Base-by-base conservation (phyloP, 768 basidiomycete genomes). In the Panellus pusillus region DNA sequence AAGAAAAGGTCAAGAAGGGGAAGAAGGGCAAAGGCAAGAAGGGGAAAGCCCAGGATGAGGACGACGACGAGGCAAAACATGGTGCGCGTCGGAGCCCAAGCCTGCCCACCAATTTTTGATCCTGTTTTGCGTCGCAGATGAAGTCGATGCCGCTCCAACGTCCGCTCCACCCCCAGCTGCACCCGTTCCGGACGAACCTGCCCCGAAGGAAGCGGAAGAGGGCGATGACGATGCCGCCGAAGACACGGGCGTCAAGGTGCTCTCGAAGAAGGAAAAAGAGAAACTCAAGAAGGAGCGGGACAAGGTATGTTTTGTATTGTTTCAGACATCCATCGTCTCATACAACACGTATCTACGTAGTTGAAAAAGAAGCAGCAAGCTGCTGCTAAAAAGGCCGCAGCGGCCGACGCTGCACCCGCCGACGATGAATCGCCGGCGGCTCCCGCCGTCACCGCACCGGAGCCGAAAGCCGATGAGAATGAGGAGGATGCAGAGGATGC, bases 241-340 rank as follows among this genome's bases (percentile, higher is more conserved):
- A 28, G 84, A 79, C 46, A 71, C 70, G 44, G 90, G 82, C 13
- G 74, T 75, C 4, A 85, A 87, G 70, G 67, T 96, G 29, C 71
- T 97, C 32, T 86, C 88, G 15, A 98, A 98, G 75, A 97, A 96
- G 69, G 92, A 98, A 78, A 98, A 98, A 74, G 95, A 98, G 69
- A 87, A 87, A 68, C 75, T 96, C 56, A 98, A 98, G 82, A 98
- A 98, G 74, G 95, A 98, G 72, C 83, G 85, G 47, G 94, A 97
- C 75, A 97, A 97, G 87, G 93, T 87, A 32, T 44, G 64, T 40
- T 50, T 37, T 37, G 32, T 53, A 18, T 37, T 37, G 38, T 36
- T 36, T n/a, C 49, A 9, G 6, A 27, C 56, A 38, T 37, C 42
- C 51, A 28, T 55, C 46, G n/a, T 20, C 35, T 48, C 49, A 35